Evolutionary conservation across 2,329 filamentous ascomycete genomes (phyloP), one percentile per base, ranked within the genome.

Genomic region (Pseudogymnoascus sp.): DNA sequence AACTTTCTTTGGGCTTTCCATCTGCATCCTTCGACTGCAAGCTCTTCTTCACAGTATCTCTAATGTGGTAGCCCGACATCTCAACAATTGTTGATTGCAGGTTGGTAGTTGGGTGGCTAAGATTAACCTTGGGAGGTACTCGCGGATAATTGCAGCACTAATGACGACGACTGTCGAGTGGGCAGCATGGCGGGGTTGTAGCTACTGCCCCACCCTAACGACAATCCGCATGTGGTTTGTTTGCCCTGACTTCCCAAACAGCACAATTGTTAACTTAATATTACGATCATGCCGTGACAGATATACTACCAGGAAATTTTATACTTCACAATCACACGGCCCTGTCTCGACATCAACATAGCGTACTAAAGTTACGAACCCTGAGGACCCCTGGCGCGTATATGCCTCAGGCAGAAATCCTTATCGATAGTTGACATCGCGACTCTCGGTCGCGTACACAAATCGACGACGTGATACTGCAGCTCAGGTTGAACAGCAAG

Each of bases 1-100:
- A 81, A 62, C 77, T 79, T 65, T 83, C 80, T 63, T 76, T 78
- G 1, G 69, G 66, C 38, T 74, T 74, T n/a, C 80, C 80, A 57
- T 79, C 76, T 61, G 78, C 78, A 12, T 75, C 74, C 65, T 81
- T 80, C 0, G 80, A 79, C 69, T 82, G 79, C 81, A 80, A 82
- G 43, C 80, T 79, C 58, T 75, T 74, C 66, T 81, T 82, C 62
- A 78, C 69, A 22, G 78, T 69, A 60, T 75, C 75, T 67, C 75
- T 78, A 28, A 81, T 70, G 22, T 54, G 33, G 47, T 54, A 54
- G 47, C 47, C 47, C 28, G 47, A 54, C 47, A 54, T 54, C 25
- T 33, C 28, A 33, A 54, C 28, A 20, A 33, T 33, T 20, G 47
- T 18, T 33, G 47, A 54, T 54, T 54, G 47, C 33, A 54, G 47